These are phyloP conservation scores for Tetracladium maxilliforme DNA, from an alignment of 2,329 filamentous ascomycete species.

Conservation along the genomic window DNA sequence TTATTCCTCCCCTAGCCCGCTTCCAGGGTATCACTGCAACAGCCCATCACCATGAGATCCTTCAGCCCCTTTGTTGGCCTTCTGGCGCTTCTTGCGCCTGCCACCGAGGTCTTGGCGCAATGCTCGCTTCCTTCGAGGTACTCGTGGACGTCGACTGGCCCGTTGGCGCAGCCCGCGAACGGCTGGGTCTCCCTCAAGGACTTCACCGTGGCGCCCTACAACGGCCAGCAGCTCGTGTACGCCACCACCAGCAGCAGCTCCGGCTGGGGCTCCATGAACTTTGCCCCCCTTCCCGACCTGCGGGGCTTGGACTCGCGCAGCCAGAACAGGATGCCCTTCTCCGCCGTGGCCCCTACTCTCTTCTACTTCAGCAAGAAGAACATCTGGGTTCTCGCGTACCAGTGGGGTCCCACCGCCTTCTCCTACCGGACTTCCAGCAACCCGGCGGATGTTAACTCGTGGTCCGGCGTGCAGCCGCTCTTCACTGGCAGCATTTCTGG, in stretches of 20 bases:
- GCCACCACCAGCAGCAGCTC: slow-evolving; percentile 27
- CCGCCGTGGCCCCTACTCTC: slow-evolving; percentile 42
- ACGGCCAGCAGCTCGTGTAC: slow-evolving; percentile 46
- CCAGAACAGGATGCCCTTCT: slow-evolving; percentile 33
- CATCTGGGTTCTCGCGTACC: slow-evolving; percentile 50
- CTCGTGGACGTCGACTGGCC: slow-evolving; percentile 34
- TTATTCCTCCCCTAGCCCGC: no score
- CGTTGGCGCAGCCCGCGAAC: slow-evolving; percentile 33
- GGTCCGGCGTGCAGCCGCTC: slow-evolving; percentile 36
- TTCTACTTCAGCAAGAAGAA: slow-evolving; percentile 48
- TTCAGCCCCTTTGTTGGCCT: no score
- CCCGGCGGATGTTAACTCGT: slow-evolving; percentile 40
- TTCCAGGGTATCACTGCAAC: no score
- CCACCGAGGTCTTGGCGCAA: slow-evolving; percentile 3
- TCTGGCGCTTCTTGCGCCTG: no score
- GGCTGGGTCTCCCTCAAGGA: slow-evolving; percentile 48
- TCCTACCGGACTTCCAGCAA: slow-evolving; percentile 43
- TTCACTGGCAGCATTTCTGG: slow-evolving; percentile 37
- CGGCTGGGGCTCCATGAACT: slow-evolving; percentile 42
- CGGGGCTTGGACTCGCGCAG: slow-evolving; percentile 29
- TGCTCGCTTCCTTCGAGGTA: slow-evolving; percentile 40
- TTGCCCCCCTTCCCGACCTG: slow-evolving; percentile 38
- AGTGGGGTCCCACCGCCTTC: slow-evolving; percentile 47
- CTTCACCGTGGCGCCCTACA: slow-evolving; percentile 39
- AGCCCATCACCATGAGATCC: no score